These are phyloP conservation scores for Leishmania turanica DNA, from an alignment of 208 protist species.

Conservation along the genomic window DNA sequence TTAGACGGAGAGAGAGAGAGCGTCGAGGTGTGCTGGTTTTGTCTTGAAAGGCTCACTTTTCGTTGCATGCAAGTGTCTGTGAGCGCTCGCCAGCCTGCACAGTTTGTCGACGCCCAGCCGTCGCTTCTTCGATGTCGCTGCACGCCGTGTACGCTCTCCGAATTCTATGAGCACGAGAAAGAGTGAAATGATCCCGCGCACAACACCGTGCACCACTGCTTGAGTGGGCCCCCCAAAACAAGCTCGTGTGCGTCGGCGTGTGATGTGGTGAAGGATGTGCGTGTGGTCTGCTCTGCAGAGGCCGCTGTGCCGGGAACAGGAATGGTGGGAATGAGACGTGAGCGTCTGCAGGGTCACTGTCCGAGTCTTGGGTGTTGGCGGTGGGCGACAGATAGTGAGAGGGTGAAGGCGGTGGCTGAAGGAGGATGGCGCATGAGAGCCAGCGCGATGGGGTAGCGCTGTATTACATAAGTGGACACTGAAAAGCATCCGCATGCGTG, in stretches of 20 bases:
- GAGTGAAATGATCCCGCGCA: neutral
- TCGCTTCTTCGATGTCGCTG: neutral
- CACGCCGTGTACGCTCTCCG: neutral
- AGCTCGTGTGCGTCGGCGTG: neutral
- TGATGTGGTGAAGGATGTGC: neutral
- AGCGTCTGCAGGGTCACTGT: neutral
- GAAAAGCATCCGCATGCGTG: neutral
- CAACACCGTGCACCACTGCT: neutral
- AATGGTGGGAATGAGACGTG: neutral
- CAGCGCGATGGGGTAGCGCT: neutral
- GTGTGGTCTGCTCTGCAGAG: neutral
- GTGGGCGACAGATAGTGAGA: neutral
- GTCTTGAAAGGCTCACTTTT: neutral
- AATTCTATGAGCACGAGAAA: neutral
- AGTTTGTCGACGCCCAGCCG: neutral
- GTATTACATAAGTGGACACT: neutral
- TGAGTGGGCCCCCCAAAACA: neutral
- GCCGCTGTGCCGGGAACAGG: neutral
- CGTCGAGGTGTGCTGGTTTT: neutral
- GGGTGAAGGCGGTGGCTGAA: neutral
- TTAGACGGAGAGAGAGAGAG: neutral
- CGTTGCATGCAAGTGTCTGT: neutral
- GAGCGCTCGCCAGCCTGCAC: neutral
- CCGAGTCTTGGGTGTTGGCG: neutral
- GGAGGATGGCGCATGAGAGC: neutral